phyloP scores from a whole-genome alignment of 768 basidiomycete species.

The Leccinum longicurvipes region DNA sequence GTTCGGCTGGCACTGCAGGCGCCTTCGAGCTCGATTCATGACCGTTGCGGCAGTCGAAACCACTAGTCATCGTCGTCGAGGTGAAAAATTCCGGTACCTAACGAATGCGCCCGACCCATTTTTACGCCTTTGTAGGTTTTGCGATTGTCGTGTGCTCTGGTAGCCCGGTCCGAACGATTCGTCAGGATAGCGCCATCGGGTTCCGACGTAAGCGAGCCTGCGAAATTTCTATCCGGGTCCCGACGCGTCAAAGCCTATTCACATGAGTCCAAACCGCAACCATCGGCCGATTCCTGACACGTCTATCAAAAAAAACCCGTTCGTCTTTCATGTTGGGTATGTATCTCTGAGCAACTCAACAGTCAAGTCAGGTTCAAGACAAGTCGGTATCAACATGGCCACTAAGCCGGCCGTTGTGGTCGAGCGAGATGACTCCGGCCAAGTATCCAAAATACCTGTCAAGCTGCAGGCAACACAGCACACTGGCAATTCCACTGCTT shows the following conservation, averaged over 20 bases:
- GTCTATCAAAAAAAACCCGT: background rate
- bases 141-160: background rate
- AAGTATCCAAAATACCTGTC: constrained; percentile 16
- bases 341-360: no score
- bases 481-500: background rate
- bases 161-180: constrained; percentile 2
- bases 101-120: constrained; percentile 3
- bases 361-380: no score
- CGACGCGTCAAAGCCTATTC: no score
- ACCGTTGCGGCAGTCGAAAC: background rate
- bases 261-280: no score
- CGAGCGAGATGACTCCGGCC: constrained; percentile 22
- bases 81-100: background rate
- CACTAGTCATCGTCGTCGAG: background rate
- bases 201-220: constrained; percentile 4
- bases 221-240: background rate
- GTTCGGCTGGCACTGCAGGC: background rate
- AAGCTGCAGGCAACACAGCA: background rate
- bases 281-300: no score
- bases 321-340: background rate
- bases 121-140: constrained; percentile 7
- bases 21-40: no score
- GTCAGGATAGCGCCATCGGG: constrained; percentile 22
- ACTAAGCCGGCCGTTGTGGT: constrained; percentile 8
- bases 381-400: background rate